phyloP scores from a whole-genome alignment of 2,329 filamentous ascomycete genomes.

The Dactylellina drechsleri region DNA sequence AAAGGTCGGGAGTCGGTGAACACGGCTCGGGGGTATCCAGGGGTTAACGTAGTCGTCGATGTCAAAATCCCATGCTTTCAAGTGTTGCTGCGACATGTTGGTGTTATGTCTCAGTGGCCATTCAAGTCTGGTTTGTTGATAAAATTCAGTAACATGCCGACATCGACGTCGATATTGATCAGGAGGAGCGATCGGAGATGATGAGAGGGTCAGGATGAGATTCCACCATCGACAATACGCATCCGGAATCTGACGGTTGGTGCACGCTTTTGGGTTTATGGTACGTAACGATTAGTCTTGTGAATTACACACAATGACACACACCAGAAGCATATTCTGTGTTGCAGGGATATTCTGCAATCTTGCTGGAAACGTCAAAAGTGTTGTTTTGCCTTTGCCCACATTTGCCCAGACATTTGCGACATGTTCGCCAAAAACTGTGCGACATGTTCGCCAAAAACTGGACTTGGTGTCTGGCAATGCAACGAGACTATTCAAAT shows the following conservation, averaged over 20 bases:
- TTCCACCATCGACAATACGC: slow-evolving; percentile 6
- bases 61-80: slow-evolving; percentile 68
- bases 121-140: too few species aligned
- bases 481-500: too few species aligned
- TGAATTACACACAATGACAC: slow-evolving; percentile 38
- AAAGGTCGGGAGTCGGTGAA: slow-evolving; percentile 72
- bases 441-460: too few species aligned
- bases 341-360: slow-evolving; percentile 1
- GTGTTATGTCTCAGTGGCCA: too few species aligned
- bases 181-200: too few species aligned
- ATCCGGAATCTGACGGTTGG: too few species aligned
- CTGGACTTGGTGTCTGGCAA: too few species aligned
- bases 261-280: slow-evolving; percentile 38
- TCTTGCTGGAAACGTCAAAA: neutral
- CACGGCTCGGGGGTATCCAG: slow-evolving; percentile 73
- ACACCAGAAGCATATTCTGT: slow-evolving; percentile 1
- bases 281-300: slow-evolving; percentile 43
- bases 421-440: too few species aligned
- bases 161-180: too few species aligned
- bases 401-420: too few species aligned
- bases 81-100: too few species aligned
- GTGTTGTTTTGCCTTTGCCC: neutral
- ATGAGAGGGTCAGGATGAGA: slow-evolving; percentile 8
- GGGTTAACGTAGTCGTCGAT: slow-evolving; percentile 81
- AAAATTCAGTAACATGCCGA: too few species aligned